These are phyloP conservation scores for Hydrangea macrophylla DNA, from an alignment of 148 eudicot species.

Conservation along the genomic window DNA sequence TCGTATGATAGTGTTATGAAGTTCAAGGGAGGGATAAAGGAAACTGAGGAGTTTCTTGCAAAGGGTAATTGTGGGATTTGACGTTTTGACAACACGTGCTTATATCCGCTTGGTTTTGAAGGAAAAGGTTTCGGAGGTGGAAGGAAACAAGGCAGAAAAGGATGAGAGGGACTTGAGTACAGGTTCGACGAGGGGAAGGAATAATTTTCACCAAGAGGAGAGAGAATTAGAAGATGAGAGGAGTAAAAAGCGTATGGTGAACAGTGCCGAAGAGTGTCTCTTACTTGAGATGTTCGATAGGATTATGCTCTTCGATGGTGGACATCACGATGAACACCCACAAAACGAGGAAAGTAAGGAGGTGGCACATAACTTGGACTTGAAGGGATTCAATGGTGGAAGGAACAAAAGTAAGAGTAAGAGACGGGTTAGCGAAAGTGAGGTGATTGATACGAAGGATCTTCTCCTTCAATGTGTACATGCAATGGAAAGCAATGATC, in stretches of 20 bases:
- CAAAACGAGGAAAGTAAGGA: slow-evolving; percentile 12
- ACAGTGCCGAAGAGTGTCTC: slow-evolving; percentile 28
- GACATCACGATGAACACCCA: slow-evolving; percentile 16
- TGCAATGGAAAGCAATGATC: background rate
- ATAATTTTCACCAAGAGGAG: slow-evolving; percentile 35
- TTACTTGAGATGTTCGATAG: slow-evolving; percentile 44
- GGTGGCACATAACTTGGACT: slow-evolving; percentile 5
- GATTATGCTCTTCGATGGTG: slow-evolving; percentile 24
- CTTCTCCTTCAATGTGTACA: background rate
- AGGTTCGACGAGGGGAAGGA: slow-evolving; percentile 20
- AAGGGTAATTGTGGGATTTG: background rate
- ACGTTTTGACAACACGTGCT: background rate
- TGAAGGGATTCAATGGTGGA: slow-evolving; percentile 22
- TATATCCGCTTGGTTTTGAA: background rate
- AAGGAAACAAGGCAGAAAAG: background rate
- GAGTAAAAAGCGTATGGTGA: slow-evolving; percentile 30
- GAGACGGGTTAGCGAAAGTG: background rate
- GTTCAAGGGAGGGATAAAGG: background rate
- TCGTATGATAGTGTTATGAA: background rate
- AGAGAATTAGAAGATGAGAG: slow-evolving; percentile 27
- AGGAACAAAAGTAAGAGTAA: background rate
- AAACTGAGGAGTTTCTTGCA: background rate
- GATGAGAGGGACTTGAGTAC: background rate
- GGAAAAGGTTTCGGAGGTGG: background rate
- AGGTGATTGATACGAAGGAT: background rate